Base-by-base conservation (phyloP, 345 rosid genomes). In the Eucalyptus caleyi region DNA sequence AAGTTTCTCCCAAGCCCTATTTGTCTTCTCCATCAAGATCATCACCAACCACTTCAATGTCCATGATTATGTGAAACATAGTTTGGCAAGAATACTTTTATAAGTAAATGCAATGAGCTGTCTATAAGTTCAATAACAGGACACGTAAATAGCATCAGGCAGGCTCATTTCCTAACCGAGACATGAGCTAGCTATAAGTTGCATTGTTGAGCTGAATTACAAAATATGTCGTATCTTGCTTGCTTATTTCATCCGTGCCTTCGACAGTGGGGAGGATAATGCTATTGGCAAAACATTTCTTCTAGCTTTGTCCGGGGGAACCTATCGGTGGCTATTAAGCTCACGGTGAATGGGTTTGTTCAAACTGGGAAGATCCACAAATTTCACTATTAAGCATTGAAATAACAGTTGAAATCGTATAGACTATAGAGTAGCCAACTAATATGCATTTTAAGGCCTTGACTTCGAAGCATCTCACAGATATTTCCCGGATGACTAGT, bases 321-420 rank as follows among this genome's bases (percentile, higher is more conserved):
- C 86, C 11, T 26, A n/a, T 34, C 9, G 1, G 19, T 32, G 53
- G 44, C 44, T 19, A 34, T n/a, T n/a, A 32, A 54, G 19, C 87
- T 34, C 34, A 3, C 82, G 2, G 51, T 69, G 60, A 90, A 92
- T 19, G 59, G 89, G 91, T 45, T 51, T 86, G 23, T 89, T 91
- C 7, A 89, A 87, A 24, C 54, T 4, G 0, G 90, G 93, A 87
- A 90, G 88, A 72, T 88, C 82, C 11, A 49, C 72, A 30, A 88
- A 18, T 53, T 91, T 90, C 89, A 30, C 81, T 80, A 12, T 59
- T 87, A 8, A 90, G 90, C 93, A 91, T 93, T 77, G 89, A 91
- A 86, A 91, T 86, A 85, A 90, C 42, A 0, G 90, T 77, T 3
- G 93, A 86, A 23, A 90, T 86, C 40, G 59, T 30, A n/a, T 47